These are phyloP conservation scores for Metarhizium sp. DNA, from an alignment of 2,329 filamentous ascomycete genomes.

Conservation along the genomic window DNA sequence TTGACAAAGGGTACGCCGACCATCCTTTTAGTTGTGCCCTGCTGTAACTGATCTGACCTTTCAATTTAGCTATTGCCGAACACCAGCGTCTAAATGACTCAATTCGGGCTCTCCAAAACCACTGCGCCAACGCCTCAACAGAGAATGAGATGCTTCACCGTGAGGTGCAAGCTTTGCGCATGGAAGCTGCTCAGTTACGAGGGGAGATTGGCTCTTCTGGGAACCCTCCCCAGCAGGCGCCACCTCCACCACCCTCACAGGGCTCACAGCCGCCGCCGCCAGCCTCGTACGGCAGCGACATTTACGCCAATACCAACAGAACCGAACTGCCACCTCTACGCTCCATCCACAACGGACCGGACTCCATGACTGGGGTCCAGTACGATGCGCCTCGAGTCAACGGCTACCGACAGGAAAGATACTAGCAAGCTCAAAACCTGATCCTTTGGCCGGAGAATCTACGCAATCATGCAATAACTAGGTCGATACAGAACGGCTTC, in stretches of 20 bases:
- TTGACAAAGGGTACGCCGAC: conserved; percentile 64
- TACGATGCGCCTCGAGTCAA: conserved; percentile 43
- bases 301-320: conserved; percentile 25
- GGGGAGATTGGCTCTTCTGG: conserved; percentile 18
- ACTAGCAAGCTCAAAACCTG: conserved; percentile 12
- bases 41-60: background rate
- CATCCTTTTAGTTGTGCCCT: background rate
- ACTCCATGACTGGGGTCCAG: conserved; percentile 58
- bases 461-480: background rate
- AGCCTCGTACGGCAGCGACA: conserved; percentile 17
- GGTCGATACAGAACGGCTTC: background rate
- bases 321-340: conserved; percentile 49
- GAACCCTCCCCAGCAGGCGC: conserved; percentile 13
- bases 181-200: conserved; percentile 40
- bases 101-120: conserved; percentile 36
- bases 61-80: conserved; percentile 47
- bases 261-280: conserved; percentile 5
- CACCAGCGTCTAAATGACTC: conserved; percentile 45
- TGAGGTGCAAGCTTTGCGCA: conserved; percentile 36
- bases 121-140: conserved; percentile 29
- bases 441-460: background rate
- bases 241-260: conserved; percentile 10
- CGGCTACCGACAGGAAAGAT: conserved; percentile 35
- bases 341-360: conserved; percentile 39
- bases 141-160: conserved; percentile 41